Percentiles rank a stretch among this genome's conserved stretches.
These are phyloP conservation scores for Microbotryum intermedium DNA, from an alignment of 1,284 basidiomycete species.

Conservation along the genomic window DNA sequence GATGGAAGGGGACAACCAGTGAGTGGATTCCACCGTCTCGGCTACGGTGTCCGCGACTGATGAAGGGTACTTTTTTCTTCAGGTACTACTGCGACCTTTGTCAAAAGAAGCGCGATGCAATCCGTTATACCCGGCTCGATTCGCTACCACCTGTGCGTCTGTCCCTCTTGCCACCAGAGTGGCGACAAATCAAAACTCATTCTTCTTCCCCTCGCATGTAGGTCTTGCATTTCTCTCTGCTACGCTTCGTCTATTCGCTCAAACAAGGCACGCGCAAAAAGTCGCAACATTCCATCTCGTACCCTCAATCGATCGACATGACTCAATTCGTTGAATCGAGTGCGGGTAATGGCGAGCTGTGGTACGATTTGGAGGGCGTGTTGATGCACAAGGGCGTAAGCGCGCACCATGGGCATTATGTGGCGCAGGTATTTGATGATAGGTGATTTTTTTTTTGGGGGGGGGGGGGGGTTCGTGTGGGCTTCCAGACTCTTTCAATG, in stretches of 20 bases:
- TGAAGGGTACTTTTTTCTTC: not conserved
- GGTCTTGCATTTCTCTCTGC: constrained; percentile 70
- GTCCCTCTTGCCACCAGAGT: not conserved
- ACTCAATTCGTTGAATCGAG: constrained; percentile 46
- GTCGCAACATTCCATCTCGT: constrained; percentile 64
- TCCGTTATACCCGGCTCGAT: constrained; percentile 58
- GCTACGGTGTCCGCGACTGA: not conserved
- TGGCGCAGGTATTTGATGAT: constrained; percentile 73
- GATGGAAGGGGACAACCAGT: constrained; percentile 73
- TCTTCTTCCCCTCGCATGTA: not conserved
- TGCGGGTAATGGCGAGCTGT: constrained; percentile 32
- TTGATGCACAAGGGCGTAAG: constrained; percentile 73
- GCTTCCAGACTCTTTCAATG: not conserved
- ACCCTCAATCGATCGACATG: constrained; percentile 69
- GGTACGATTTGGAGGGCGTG: constrained; percentile 72
- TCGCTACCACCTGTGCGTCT: constrained; percentile 60
- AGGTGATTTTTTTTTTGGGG: constrained; percentile 46
- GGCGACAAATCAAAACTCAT: not conserved
- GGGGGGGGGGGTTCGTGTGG: not conserved
- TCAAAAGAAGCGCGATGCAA: constrained; percentile 61
- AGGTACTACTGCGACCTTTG: constrained; percentile 74
- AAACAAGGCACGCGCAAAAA: constrained; percentile 49
- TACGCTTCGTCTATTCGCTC: constrained; percentile 78
- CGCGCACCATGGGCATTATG: constrained; percentile 87
- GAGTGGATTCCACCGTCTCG: constrained; percentile 8